These are phyloP conservation scores for Teunomyces atbi DNA, from an alignment of 805 yeast species.

Conservation along the genomic window DNA sequence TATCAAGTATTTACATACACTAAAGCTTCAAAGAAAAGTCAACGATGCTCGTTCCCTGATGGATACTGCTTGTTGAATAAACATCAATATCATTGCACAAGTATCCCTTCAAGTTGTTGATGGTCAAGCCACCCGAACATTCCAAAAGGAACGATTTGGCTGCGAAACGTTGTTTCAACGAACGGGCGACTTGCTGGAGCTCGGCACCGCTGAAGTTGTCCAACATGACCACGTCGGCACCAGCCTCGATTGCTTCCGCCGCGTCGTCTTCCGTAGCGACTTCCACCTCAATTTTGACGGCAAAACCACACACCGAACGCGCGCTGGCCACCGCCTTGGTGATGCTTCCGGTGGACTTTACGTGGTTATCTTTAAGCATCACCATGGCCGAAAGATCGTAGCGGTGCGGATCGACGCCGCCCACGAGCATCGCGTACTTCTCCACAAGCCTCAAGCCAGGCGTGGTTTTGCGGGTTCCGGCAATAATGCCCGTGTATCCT, in stretches of 20 bases:
- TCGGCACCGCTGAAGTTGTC: slow-evolving; percentile 78
- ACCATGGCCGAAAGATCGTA: slow-evolving; percentile 92
- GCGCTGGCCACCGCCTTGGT: slow-evolving; percentile 80
- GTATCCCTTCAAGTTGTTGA: slow-evolving; percentile 61
- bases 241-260: slow-evolving; percentile 87
- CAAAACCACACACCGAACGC: slow-evolving; percentile 78
- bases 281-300: slow-evolving; percentile 90
- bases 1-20: no score
- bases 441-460: slow-evolving; percentile 89
- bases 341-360: slow-evolving; percentile 90
- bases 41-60: slow-evolving; percentile 82
- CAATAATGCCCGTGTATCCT: slow-evolving; percentile 81
- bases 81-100: slow-evolving; percentile 81
- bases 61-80: slow-evolving; percentile 87
- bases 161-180: slow-evolving; percentile 57
- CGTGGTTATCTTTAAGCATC: slow-evolving; percentile 93
- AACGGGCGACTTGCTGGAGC: slow-evolving; percentile 61
- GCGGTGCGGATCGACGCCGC: slow-evolving; percentile 91
- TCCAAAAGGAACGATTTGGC: slow-evolving; percentile 64
- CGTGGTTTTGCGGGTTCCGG: slow-evolving; percentile 97
- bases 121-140: slow-evolving; percentile 88
- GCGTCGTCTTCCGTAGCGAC: slow-evolving; percentile 85
- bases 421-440: slow-evolving; percentile 92
- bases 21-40: slow-evolving; percentile 80
- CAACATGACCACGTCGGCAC: slow-evolving; percentile 94